Base-by-base conservation (phyloP, 2,329 filamentous ascomycete genomes). In the Stagonosporopsis cucurbitacearum region DNA sequence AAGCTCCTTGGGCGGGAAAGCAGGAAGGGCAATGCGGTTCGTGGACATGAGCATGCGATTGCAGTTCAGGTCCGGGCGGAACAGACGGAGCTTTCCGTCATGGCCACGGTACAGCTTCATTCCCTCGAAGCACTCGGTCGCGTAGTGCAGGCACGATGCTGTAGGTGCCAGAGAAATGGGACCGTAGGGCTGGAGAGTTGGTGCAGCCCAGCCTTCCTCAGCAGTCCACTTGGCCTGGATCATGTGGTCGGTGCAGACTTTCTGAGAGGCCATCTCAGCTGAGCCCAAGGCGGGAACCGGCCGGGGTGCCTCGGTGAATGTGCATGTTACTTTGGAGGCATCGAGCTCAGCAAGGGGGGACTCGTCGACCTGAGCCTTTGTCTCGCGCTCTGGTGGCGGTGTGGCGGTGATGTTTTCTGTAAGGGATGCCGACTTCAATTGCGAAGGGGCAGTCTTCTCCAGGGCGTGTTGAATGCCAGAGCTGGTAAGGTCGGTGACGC, bases 111-210 rank as follows among this genome's bases (percentile, higher is more conserved):
- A 86, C 41, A 86, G 85, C 78, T 96, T 96, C 79, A 88, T 82
- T 12, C 92, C 92, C 78, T 96, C 92, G 78, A 96, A 96, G 76
- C 92, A 96, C 77, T 94, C 89, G 43, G 91, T 96, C 11, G 91
- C 92, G 77, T 96, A 96, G 82, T 96, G 92, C 57, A 96, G 83
- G 58, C 88, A 87, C 3, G 87, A 90, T 13, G 91, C 90, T 4
- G 89, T 93, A 32, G 92, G 92, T 80, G 91, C 89, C 68, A 96
- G 86, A 60, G 83, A 83, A 49, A 96, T 79, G 11, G 90, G 88
- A 0, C 90, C 89, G 75, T 91, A 95, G 23, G 91, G 89, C 73
- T 86, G 85, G 55, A 96, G 83, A 66, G 88, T 83, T 1, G 92
- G 92, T 1, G 84, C 81, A 33, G 83, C 81, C 92, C 92, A 96